Evolutionary conservation across 78 protist genomes (phyloP).

Genomic region (Dictyostelium intermedium): DNA sequence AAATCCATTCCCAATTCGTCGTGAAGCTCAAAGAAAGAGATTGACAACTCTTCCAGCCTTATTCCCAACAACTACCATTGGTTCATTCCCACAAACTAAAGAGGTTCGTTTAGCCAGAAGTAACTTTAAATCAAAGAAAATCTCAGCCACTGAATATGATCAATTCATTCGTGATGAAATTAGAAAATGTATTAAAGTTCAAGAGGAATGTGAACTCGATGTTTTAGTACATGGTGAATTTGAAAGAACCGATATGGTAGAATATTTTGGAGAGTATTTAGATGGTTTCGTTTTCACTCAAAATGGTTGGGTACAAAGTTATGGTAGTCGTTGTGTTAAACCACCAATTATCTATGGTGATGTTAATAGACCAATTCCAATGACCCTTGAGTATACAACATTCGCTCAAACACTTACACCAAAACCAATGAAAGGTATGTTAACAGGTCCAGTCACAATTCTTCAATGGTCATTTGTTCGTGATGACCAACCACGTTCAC

Average conservation of each 20-base stretch:
- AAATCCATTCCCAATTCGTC: conserved; percentile 35
- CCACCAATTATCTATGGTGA: conserved; percentile 90
- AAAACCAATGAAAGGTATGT: conserved; percentile 91
- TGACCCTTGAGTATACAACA: conserved; percentile 74
- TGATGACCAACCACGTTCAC: conserved; percentile 82
- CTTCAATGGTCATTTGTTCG: conserved; percentile 91
- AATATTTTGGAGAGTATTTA: conserved; percentile 85
- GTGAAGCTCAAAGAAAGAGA: conserved; percentile 29
- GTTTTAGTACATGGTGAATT: conserved; percentile 89
- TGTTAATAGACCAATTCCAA: conserved; percentile 73
- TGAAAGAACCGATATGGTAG: conserved; percentile 91
- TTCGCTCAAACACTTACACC: conserved; percentile 82
- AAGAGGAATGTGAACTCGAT: conserved; percentile 86
- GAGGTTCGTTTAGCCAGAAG: conserved; percentile 77
- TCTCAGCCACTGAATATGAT: conserved; percentile 71
- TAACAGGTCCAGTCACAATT: conserved; percentile 91
- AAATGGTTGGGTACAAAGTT: conserved; percentile 90
- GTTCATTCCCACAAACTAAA: conserved; percentile 91
- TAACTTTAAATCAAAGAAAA: conserved; percentile 25
- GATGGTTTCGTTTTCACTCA: conserved; percentile 82
- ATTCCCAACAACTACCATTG: conserved; percentile 92
- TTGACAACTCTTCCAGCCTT: conserved; percentile 61
- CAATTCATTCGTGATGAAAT: conserved; percentile 73
- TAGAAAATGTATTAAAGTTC: conserved; percentile 45
- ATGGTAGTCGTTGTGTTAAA: conserved; percentile 89